Base-by-base conservation (phyloP, 1,139 yeast species). In the Martiniozyma asiatica region DNA sequence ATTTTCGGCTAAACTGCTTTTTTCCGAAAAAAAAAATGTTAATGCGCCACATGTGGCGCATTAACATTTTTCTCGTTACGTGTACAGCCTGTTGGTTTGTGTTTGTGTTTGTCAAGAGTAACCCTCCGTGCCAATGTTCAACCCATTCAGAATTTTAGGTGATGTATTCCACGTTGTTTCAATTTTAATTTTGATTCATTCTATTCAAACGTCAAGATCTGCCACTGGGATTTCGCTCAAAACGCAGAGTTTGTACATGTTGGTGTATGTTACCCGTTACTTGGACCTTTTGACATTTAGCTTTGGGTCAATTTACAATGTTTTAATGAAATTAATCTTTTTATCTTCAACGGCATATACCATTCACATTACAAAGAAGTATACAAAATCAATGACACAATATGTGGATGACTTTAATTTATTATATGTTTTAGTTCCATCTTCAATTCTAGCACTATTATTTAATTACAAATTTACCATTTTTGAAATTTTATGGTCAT, bases 191-290 rank as follows among this genome's bases (percentile, higher is more conserved):
- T 64, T 89, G 40, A 63, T 87, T 33, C 75, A 72, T 37, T 73
- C 85, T 30, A 82, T 89, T 46, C 71, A 64, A 37, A 53, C 58
- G 15, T 68, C 79, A 36, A 62, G 64, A 42, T 76, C 94, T 9
- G 75, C 79, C 33, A 70, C 74, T 25, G 98, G 98, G 22, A 69
- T 89, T 33, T 85, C 96, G 4, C 61, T 84, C 52, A 87, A 87
- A 58, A 82, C 97, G 1, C 97, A 89, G 51, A 61, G 70, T 1
- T 59, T 89, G 28, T 89, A 89, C 50, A 73, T 72, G 22, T 40
- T 80, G 28, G 97, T 89, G 13, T 41, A 35, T 48, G 51, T 77
- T 27, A 69, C 94, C 14, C 69, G 98, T 43, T 89, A 89, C 54
- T 48, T 84, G 41, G 89, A 82, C 54, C 55, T 79, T 36, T 55